Percentiles rank a stretch among this genome's conserved stretches.
These are phyloP conservation scores for Podaxis sp. DNA, from an alignment of 768 basidiomycete species.

Conservation along the genomic window DNA sequence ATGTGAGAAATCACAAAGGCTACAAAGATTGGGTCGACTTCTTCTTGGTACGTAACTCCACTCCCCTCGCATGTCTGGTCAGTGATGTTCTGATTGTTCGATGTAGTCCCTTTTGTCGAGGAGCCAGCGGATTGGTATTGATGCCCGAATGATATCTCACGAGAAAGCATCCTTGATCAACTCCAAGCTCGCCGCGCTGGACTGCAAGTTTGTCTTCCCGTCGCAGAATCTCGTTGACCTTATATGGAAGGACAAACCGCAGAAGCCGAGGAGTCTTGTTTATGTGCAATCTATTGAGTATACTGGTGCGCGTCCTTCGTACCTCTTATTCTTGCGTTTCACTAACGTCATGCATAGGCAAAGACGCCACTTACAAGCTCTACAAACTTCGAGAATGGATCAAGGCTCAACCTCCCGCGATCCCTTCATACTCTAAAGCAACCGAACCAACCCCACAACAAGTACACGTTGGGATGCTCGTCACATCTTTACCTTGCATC, in stretches of 20 bases:
- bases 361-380: slow-evolving; percentile 72
- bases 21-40: slow-evolving; percentile 68
- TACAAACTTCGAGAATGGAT: slow-evolving; percentile 71
- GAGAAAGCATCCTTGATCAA: slow-evolving; percentile 65
- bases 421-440: slow-evolving; percentile 61
- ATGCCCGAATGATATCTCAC: slow-evolving; percentile 81
- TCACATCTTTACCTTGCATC: slow-evolving; percentile 69
- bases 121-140: slow-evolving; percentile 69
- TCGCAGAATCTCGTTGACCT: slow-evolving; percentile 83
- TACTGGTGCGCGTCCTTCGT: slow-evolving; percentile 39
- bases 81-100: neutral
- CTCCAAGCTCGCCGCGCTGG: slow-evolving; percentile 48
- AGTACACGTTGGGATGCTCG: slow-evolving; percentile 64
- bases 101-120: slow-evolving; percentile 34
- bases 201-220: slow-evolving; percentile 75
- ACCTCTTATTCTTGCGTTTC: neutral
- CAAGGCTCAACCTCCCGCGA: slow-evolving; percentile 51
- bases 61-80: neutral
- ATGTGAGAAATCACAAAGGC: slow-evolving; percentile 53
- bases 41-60: slow-evolving; percentile 47
- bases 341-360: slow-evolving; percentile 32
- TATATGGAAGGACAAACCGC: slow-evolving; percentile 77
- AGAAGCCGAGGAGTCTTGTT: slow-evolving; percentile 61
- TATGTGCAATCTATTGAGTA: slow-evolving; percentile 74
- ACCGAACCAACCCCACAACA: slow-evolving; percentile 56